Percentiles rank a stretch among this genome's conserved stretches.
Evolutionary conservation across 345 rosid genomes (phyloP).

Genomic region (Crucihimalaya himalaica): DNA sequence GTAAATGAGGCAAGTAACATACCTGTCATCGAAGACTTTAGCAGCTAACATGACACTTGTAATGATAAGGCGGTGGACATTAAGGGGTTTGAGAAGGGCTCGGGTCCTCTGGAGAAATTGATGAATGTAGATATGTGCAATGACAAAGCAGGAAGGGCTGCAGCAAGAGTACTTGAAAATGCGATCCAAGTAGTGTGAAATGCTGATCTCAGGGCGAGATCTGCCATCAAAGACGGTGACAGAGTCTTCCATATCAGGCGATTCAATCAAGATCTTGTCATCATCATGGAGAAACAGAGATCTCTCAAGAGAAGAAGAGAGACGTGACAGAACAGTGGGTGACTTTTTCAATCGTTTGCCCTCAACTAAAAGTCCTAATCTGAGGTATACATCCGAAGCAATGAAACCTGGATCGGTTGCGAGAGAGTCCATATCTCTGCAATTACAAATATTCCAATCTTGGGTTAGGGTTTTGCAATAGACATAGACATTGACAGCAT

Average conservation of each 20-base stretch:
- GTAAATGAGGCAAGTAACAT: not conserved
- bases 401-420: constrained; percentile 37
- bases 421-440: constrained; percentile 53
- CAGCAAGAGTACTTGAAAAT: constrained; percentile 83
- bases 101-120: constrained; percentile 55
- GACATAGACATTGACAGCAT: not conserved
- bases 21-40: constrained; percentile 85
- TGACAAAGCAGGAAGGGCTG: constrained; percentile 90
- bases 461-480: not conserved
- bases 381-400: constrained; percentile 50
- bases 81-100: constrained; percentile 60
- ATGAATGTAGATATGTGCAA: constrained; percentile 73
- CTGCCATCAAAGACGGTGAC: constrained; percentile 65
- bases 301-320: constrained; percentile 67
- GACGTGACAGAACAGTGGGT: constrained; percentile 55
- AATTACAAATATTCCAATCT: not conserved
- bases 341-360: constrained; percentile 49
- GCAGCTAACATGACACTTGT: constrained; percentile 85
- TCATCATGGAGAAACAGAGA: constrained; percentile 48
- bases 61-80: constrained; percentile 83
- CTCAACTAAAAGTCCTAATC: constrained; percentile 57
- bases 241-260: constrained; percentile 34
- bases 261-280: constrained; percentile 42
- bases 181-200: constrained; percentile 70
- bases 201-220: constrained; percentile 62